Evolutionary conservation across 805 yeast species (phyloP), one percentile per base, ranked within the genome.

Genomic region (Phaffomyces antillensis): DNA sequence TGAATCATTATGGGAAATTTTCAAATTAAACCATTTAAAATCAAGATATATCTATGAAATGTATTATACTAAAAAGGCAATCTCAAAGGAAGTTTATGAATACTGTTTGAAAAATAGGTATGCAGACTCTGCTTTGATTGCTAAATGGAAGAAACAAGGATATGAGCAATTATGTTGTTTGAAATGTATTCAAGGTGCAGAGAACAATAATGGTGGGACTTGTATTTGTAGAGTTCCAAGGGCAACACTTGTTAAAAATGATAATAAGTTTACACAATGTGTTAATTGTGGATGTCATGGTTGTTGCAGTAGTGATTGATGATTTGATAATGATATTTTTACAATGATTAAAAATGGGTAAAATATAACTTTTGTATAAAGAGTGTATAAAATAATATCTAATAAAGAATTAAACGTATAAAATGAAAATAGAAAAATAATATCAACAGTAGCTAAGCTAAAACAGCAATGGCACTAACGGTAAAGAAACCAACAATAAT

Each of bases 141-240:
- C 96, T 20, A 89, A 83, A 68, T 83, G 90, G 90, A 79, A 77
- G 62, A 82, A 81, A 56, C 81, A 77, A 56, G 96, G 96, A 10
- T 89, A 89, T 61, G 96, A 89, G 58, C 76, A 82, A 45, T 65
- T 89, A 39, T 89, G 97, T 58, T 89, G 97, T 60, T 62, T 89
- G 47, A 72, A 75, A 50, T 89, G 97, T 60, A 86, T 89, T 31
- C 77, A 77, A 55, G 71, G 71, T 25, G 62, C 62, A 34, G 88
- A 83, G 49, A 79, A 73, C 38, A 76, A 76, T 53, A 84, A 81
- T 53, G 78, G 78, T 6, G 73, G 78, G 7, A 76, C 88, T 0
- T 89, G 97, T 63, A 77, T 89, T 18, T 89, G 97, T 59, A 66
- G 97, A 44, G 96, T 89, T 2, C 96, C 96, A 1, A 72, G 78